Conservation (phyloP, 2,329 filamentous ascomycete genomes). For the Clarireedia homoeocarpa region DNA sequence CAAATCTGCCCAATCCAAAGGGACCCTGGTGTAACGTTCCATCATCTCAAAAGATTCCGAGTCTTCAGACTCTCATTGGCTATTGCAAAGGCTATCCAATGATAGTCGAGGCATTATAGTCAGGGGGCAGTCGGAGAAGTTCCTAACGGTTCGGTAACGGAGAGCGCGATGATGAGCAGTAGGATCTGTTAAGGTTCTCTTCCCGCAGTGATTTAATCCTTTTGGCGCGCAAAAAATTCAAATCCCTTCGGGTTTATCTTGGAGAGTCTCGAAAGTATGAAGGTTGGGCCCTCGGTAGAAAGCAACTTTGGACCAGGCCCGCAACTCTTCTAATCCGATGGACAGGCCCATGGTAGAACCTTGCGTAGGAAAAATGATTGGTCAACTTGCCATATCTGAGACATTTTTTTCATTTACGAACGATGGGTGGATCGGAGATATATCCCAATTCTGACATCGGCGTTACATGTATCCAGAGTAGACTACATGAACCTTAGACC, state of each 20-base stretch:
- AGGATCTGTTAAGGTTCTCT: slow-evolving; percentile 1
- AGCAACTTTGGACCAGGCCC: slow-evolving; percentile 6
- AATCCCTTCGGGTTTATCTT: background rate
- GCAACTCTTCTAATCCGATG: background rate
- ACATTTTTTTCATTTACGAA: slow-evolving; percentile 1
- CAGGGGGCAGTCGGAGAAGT: slow-evolving; percentile 1
- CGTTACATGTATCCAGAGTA: background rate
- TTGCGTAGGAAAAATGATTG: background rate
- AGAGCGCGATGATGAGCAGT: background rate
- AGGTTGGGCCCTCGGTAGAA: background rate
- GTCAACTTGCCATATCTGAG: slow-evolving; percentile 1
- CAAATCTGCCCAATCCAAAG: background rate
- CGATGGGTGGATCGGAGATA: slow-evolving; percentile 3
- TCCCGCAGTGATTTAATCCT: background rate
- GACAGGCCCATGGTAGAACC: background rate
- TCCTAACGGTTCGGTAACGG: background rate
- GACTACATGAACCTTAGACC: background rate
- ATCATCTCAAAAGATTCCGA: background rate
- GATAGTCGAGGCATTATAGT: background rate
- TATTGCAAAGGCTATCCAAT: background rate
- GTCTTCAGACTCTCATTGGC: background rate
- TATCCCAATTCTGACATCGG: slow-evolving; percentile 2
- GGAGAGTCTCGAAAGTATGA: background rate
- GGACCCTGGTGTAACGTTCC: slow-evolving; percentile 5
- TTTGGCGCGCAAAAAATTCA: slow-evolving; percentile 5